Percentiles rank a stretch among this genome's conserved stretches.
Conservation (phyloP, 2,329 filamentous ascomycete genomes). For the Beauveria pseudobassiana region DNA sequence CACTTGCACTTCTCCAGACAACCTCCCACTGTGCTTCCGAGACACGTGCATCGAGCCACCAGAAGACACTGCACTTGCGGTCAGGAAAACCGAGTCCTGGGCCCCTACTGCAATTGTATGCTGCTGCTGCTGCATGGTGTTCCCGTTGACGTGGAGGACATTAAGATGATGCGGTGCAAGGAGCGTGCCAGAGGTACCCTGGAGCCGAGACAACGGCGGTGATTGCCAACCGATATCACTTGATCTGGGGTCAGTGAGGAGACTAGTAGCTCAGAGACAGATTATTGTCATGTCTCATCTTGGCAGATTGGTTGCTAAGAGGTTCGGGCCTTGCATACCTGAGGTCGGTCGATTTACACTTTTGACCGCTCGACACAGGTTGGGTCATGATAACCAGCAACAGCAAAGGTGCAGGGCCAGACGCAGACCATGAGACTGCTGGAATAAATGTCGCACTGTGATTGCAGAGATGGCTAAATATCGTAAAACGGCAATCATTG, state of each 20-base stretch:
- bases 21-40: constrained; percentile 1
- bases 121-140: neutral
- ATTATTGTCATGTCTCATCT: too few relatives aligned
- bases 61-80: neutral
- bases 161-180: neutral
- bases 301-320: too few relatives aligned
- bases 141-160: neutral
- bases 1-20: neutral
- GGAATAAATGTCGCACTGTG: too few relatives aligned
- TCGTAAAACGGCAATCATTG: neutral
- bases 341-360: too few relatives aligned
- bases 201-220: neutral
- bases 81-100: neutral
- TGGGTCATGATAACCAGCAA: too few relatives aligned
- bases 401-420: too few relatives aligned
- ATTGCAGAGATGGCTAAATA: too few relatives aligned
- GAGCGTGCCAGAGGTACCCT: neutral
- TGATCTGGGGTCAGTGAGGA: neutral
- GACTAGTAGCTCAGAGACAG: too few relatives aligned
- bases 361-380: too few relatives aligned
- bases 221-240: neutral
- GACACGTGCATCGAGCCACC: neutral
- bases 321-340: too few relatives aligned
- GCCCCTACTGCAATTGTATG: neutral
- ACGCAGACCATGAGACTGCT: too few relatives aligned